These are phyloP conservation scores for Rhynchospora pubera DNA, from an alignment of 176 grass and related monocot species.

Conservation along the genomic window DNA sequence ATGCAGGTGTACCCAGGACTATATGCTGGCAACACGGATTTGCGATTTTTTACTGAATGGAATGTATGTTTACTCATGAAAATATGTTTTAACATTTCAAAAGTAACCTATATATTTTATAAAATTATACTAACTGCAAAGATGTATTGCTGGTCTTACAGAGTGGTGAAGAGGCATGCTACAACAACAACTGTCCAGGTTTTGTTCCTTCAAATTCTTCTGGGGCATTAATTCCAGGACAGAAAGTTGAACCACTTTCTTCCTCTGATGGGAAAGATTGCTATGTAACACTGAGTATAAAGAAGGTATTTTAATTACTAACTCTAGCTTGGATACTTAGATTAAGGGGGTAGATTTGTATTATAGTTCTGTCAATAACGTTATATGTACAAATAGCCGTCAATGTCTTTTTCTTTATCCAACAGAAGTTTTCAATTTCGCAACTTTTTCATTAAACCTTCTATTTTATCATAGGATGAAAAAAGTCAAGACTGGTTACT, in stretches of 20 bases:
- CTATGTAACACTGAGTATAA: conserved; percentile 9
- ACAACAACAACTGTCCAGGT: background rate
- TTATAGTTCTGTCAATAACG: no score
- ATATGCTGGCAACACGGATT: background rate
- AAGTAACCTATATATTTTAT: background rate
- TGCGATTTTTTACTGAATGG: conserved; percentile 5
- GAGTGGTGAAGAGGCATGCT: background rate
- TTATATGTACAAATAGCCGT: no score
- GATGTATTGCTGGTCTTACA: background rate
- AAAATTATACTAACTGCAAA: no score
- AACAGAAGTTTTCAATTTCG: no score
- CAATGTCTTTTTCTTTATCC: no score
- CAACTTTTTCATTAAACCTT: no score
- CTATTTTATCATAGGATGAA: conserved; percentile 7
- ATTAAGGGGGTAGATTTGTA: no score
- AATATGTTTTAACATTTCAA: background rate
- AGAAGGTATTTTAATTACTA: background rate
- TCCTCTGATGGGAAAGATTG: conserved; percentile 5
- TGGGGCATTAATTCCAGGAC: background rate
- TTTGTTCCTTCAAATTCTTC: conserved; percentile 8
- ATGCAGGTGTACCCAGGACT: conserved; percentile 10
- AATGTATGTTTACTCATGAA: background rate
- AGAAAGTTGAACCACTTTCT: background rate
- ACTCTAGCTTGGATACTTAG: no score
- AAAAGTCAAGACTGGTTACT: conserved; percentile 21